Evolutionary conservation across 768 basidiomycete genomes (phyloP).

Genomic region (Termitomyces sp.): DNA sequence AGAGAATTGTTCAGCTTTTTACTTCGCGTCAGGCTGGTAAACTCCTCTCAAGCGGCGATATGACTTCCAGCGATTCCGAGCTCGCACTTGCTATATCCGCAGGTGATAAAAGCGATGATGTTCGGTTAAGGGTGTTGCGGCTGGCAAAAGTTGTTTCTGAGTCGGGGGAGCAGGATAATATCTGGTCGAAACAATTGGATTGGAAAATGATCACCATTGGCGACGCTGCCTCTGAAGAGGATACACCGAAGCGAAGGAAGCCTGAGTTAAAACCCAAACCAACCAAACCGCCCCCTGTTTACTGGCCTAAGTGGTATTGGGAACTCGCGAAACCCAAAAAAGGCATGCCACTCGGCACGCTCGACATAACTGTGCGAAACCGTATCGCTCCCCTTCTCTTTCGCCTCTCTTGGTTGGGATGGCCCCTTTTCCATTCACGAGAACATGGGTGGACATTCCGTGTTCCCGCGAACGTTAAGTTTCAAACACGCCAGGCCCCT

Average conservation of each 20-base stretch:
- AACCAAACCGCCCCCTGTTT: conserved; percentile 38
- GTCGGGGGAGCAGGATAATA: conserved; percentile 28
- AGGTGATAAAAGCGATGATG: conserved; percentile 29
- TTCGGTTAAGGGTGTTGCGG: conserved; percentile 28
- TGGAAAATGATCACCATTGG: conserved; percentile 40
- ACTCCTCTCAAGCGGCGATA: conserved; percentile 33
- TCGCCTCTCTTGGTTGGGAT: conserved; percentile 80
- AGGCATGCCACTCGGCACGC: conserved; percentile 56
- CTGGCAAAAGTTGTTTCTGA: conserved; percentile 34
- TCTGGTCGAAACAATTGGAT: conserved; percentile 62
- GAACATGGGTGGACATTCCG: conserved; percentile 92
- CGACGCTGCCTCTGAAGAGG: conserved; percentile 2
- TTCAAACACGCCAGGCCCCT: conserved; percentile 38
- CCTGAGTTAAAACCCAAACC: conserved; percentile 23
- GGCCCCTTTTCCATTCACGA: conserved; percentile 80
- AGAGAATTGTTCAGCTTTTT: conserved; percentile 37
- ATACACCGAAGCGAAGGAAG: conserved; percentile 21
- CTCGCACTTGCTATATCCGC: conserved; percentile 43
- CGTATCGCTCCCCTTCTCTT: conserved; percentile 82
- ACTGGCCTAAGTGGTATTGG: conserved; percentile 99
- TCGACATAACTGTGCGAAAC: conserved; percentile 83
- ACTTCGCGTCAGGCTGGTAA: conserved; percentile 39
- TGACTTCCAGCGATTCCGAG: conserved; percentile 34
- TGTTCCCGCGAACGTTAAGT: conserved; percentile 46
- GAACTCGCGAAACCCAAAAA: conserved; percentile 76